Base-by-base conservation (phyloP, 148 eudicot genomes). In the Mesembryanthemum crystallinum region DNA sequence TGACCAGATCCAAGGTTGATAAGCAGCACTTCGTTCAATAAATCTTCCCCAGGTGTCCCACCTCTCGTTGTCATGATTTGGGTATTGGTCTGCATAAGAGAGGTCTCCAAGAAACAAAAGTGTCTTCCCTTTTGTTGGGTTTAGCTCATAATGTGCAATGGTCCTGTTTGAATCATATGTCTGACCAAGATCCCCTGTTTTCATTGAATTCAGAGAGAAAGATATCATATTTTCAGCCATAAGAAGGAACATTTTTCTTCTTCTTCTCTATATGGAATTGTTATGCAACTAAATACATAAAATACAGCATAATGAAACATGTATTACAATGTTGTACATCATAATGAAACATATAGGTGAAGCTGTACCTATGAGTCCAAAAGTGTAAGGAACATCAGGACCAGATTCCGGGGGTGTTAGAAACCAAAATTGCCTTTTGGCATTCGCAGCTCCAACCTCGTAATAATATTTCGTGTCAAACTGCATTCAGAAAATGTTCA, bases 31-130 rank as follows among this genome's bases (percentile, higher is more conserved):
- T 80, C 91, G 87, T 83, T 92, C 95, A 27, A 85, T 35, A 77
- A 92, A 92, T 79, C 97, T 85, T 59, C 90, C 92, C 95, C 93
- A 92, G 42, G 97, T 90, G 84, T 92, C 97, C 97, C 97, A 92
- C 77, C 95, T 88, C 45, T 23, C 77, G 76, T 92, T 92, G 64
- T 92, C 92, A 77, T 90, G 89, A 55, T 80, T 52, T 8, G 89
- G 94, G 70, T 92, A 88, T 25, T 71, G 67, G 80, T 92, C 94
- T 24, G 94, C 94, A 77, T 92, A 92, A 21, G 92, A 92, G 52
- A 92, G 92, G 74, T 92, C 94, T 18, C 94, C 97, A 30, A 92
- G 88, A 66, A 84, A 90, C 84, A 92, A 63, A 60, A 90, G 52
- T 10, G 94, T 67, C 82, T 88, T 84, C 54, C 94, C 94, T 81